These are phyloP conservation scores for Colletotrichum sp. DNA, from an alignment of 2,329 filamentous ascomycete genomes.

Conservation along the genomic window DNA sequence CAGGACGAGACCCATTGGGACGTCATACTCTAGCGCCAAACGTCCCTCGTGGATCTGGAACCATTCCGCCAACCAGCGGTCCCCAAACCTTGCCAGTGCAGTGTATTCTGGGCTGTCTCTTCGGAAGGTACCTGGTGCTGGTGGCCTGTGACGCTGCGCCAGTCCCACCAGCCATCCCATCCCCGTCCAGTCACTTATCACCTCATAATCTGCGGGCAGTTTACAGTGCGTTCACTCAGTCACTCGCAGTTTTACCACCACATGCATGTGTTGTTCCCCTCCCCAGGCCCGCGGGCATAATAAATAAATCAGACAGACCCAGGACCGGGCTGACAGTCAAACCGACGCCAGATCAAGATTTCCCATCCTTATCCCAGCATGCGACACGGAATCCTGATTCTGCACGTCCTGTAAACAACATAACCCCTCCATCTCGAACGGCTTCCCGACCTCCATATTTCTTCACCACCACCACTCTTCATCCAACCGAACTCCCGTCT, in stretches of 20 bases:
- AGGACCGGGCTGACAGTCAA: not conserved
- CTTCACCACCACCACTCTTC: not conserved
- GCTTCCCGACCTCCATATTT: not conserved
- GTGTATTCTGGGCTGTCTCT: not conserved
- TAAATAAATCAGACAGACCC: not conserved
- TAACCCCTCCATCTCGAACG: not conserved
- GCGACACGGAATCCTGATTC: not conserved
- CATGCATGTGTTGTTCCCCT: not conserved
- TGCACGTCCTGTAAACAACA: not conserved
- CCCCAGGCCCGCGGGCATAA: not conserved
- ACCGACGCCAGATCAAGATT: not conserved
- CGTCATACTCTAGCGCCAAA: constrained; percentile 19
- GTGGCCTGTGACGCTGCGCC: not conserved
- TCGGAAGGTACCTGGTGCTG: not conserved
- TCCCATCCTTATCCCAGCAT: not conserved
- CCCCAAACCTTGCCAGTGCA: not conserved
- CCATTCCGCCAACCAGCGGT: constrained; percentile 6
- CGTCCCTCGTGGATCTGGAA: constrained; percentile 6
- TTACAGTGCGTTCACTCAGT: not conserved
- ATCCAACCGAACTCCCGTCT: not conserved
- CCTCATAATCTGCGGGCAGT: not conserved
- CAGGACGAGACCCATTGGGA: not conserved
- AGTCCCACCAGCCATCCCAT: constrained; percentile 8
- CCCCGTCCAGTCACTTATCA: constrained; percentile 9
- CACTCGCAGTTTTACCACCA: not conserved